Conservation (phyloP, 305 asterid species). For the Stenogyne calaminthoides region DNA sequence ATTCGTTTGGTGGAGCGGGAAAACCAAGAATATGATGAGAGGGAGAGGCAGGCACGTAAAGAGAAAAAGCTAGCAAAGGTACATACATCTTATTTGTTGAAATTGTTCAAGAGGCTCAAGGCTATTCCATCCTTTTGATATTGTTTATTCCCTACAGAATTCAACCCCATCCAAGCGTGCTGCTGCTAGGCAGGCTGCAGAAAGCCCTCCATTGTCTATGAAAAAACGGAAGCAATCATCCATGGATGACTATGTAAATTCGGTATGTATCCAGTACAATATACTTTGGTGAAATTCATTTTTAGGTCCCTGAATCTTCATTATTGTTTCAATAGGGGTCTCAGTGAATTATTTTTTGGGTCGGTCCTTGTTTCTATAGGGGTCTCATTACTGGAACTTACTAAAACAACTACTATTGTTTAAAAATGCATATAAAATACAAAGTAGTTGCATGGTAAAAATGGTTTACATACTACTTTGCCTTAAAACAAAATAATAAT, state of each 20-base stretch:
- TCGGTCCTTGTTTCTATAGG: not conserved
- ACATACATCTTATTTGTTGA: not conserved
- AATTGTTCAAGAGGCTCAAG: not conserved
- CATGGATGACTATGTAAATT: constrained; percentile 82
- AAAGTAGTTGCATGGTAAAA: no score
- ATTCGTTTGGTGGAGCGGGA: constrained; percentile 92
- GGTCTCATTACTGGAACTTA: not conserved
- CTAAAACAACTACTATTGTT: no score
- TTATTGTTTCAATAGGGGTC: not conserved
- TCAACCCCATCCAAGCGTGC: constrained; percentile 78
- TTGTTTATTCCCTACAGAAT: constrained; percentile 38
- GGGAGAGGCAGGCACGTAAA: constrained; percentile 97
- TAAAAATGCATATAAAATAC: no score
- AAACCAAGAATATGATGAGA: constrained; percentile 94
- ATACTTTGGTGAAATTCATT: not conserved
- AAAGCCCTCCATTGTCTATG: constrained; percentile 65
- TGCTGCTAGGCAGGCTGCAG: constrained; percentile 69
- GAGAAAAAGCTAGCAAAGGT: constrained; percentile 97
- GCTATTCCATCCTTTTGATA: not conserved
- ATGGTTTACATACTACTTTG: no score
- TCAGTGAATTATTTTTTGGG: no score
- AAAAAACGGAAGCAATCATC: constrained; percentile 76
- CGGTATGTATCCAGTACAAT: constrained; percentile 46
- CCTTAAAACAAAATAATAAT: no score
- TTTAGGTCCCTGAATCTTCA: not conserved